Percentiles rank a stretch among this genome's conserved stretches.
Evolutionary conservation across 2,329 filamentous ascomycete species (phyloP).

Genomic region (Periglandula ipomoeae): DNA sequence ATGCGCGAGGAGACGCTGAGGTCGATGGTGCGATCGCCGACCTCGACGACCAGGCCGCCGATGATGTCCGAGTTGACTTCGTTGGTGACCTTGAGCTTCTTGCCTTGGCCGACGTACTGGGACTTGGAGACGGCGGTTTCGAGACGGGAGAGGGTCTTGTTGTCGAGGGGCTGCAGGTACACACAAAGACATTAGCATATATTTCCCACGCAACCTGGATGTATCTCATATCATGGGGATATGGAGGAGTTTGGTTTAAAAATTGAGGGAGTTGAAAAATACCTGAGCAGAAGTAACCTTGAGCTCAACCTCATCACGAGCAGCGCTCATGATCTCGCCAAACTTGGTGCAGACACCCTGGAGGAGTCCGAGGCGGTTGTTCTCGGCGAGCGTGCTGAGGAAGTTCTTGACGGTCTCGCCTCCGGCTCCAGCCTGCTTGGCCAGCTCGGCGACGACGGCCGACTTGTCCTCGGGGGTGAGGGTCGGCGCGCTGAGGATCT

Average conservation of each 20-base stretch:
- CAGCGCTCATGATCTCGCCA: conserved; percentile 72
- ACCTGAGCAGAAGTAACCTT: conserved; percentile 84
- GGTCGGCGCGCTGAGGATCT: conserved; percentile 72
- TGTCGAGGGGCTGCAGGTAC: conserved; percentile 66
- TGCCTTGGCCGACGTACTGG: conserved; percentile 75
- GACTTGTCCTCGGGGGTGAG: conserved; percentile 73
- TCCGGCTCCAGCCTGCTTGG: conserved; percentile 67
- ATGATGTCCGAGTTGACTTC: conserved; percentile 91
- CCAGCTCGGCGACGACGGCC: conserved; percentile 76
- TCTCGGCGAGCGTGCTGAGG: conserved; percentile 79
- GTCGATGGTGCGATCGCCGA: conserved; percentile 96
- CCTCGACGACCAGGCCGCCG: conserved; percentile 89
- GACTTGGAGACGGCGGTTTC: conserved; percentile 87
- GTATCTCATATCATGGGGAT: no score
- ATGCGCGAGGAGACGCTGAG: conserved; percentile 92
- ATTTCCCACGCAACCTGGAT: not conserved
- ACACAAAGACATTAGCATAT: not conserved
- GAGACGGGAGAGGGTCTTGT: conserved; percentile 74
- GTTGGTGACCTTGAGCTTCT: conserved; percentile 97
- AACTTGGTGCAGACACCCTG: conserved; percentile 84
- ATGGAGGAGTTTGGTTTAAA: no score
- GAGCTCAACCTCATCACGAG: conserved; percentile 89
- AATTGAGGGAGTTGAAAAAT: no score
- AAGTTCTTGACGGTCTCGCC: conserved; percentile 92
- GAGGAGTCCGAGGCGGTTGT: conserved; percentile 86